Percentiles rank a stretch among this genome's conserved stretches.
These are phyloP conservation scores for Xylaria multiplex DNA, from an alignment of 2,329 filamentous ascomycete species.

Conservation along the genomic window DNA sequence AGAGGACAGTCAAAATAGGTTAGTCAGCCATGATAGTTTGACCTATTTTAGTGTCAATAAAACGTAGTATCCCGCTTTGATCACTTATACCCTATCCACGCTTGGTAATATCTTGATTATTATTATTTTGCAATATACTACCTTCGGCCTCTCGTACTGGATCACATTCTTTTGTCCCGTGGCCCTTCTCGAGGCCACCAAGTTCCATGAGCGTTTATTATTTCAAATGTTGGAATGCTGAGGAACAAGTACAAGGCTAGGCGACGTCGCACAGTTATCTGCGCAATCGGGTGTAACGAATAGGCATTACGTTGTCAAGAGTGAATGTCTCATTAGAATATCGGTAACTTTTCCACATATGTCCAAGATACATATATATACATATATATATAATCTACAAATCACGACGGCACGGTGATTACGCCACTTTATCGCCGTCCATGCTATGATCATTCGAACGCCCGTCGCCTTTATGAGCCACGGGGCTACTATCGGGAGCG, in stretches of 20 bases:
- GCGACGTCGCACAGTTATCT: not conserved
- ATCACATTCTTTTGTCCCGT: not conserved
- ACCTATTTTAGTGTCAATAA: no score
- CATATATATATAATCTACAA: not conserved
- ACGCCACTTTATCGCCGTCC: slow-evolving; percentile 33
- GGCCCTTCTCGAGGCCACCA: not conserved
- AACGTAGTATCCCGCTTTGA: not conserved
- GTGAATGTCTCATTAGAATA: not conserved
- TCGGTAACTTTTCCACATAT: not conserved
- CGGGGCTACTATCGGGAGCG: slow-evolving; percentile 22
- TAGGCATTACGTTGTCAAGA: not conserved
- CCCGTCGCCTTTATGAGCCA: slow-evolving; percentile 28
- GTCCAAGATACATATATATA: not conserved
- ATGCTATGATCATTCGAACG: slow-evolving; percentile 21
- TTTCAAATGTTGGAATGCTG: no score
- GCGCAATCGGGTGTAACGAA: not conserved
- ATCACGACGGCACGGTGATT: not conserved
- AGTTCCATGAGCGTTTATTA: no score
- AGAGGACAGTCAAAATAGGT: not conserved
- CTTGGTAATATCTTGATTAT: not conserved
- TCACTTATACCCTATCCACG: not conserved
- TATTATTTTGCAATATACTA: not conserved
- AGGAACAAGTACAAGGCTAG: no score
- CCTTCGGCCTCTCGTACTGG: not conserved
- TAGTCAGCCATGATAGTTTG: not conserved